Conservation (phyloP, 2,329 filamentous ascomycete genomes). For the Sporothrix pseudoabietina region DNA sequence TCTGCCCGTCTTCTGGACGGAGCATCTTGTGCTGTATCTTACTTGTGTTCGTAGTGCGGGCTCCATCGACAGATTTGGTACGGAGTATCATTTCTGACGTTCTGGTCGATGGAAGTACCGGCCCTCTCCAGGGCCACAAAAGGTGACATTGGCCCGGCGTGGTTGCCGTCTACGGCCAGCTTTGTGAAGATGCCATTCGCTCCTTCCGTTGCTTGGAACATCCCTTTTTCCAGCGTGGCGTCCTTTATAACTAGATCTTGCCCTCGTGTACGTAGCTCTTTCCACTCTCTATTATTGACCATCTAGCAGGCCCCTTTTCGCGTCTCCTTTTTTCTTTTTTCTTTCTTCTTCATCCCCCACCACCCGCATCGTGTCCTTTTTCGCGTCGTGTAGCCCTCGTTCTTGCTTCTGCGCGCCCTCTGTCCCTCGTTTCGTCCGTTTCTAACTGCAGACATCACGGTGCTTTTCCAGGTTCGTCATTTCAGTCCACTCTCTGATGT, state of each 20-base stretch:
- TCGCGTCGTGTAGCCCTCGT: neutral
- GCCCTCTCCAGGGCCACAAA: neutral
- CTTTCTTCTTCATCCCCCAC: neutral
- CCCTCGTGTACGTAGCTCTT: neutral
- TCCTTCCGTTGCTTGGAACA: slow-evolving; percentile 7
- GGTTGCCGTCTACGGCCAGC: neutral
- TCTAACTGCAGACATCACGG: neutral
- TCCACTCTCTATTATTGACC: slow-evolving; percentile 3
- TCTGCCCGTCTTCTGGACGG: neutral
- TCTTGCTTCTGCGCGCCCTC: neutral
- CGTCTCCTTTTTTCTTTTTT: neutral
- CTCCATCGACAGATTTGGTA: neutral
- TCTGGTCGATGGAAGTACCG: neutral
- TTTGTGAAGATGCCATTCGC: slow-evolving; percentile 1
- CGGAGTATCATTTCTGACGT: slow-evolving; percentile 9
- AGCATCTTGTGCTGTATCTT: neutral
- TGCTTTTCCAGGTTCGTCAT: slow-evolving; percentile 19
- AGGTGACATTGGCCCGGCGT: neutral
- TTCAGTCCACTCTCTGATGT: neutral
- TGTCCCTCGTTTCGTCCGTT: neutral
- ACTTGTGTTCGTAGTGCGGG: neutral
- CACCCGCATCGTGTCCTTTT: neutral
- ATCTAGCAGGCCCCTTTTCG: slow-evolving; percentile 9
- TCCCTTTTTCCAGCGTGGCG: slow-evolving; percentile 10
- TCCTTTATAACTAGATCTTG: slow-evolving; percentile 6